Percentiles rank a stretch among this genome's conserved stretches.
Evolutionary conservation across 371 early-diverging fungal species (phyloP).

Genomic region (Apophysomyces ossiformis): DNA sequence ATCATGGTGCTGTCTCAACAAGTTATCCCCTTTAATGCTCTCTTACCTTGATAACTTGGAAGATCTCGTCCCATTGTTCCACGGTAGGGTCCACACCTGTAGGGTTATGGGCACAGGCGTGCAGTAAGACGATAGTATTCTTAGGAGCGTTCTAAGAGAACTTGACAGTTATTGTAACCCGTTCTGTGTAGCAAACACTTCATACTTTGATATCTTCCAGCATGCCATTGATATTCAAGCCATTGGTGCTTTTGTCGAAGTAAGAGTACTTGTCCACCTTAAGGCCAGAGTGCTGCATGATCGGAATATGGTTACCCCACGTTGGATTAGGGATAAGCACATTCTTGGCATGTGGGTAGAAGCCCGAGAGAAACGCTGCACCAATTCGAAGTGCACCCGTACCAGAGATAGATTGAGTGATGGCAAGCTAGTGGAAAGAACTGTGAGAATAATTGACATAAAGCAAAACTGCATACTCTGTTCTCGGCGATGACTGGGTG

Average conservation of each 20-base stretch:
- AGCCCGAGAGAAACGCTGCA: slow-evolving; percentile 84
- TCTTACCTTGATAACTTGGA: slow-evolving; percentile 68
- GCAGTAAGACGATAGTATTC: slow-evolving; percentile 89
- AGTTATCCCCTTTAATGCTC: not conserved
- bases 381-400: slow-evolving; percentile 96
- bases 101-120: slow-evolving; percentile 98
- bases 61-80: slow-evolving; percentile 90
- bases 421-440: slow-evolving; percentile 60
- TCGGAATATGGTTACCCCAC: slow-evolving; percentile 96
- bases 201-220: slow-evolving; percentile 78
- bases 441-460: slow-evolving; percentile 7
- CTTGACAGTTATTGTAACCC: not conserved
- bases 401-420: slow-evolving; percentile 93
- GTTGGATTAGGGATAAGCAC: slow-evolving; percentile 91
- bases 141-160: slow-evolving; percentile 69
- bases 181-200: not conserved
- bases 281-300: slow-evolving; percentile 90
- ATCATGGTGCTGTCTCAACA: not conserved
- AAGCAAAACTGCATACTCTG: slow-evolving; percentile 53
- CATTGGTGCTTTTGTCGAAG: slow-evolving; percentile 90
- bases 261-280: slow-evolving; percentile 87
- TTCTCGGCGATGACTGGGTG: slow-evolving; percentile 69
- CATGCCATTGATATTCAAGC: slow-evolving; percentile 91
- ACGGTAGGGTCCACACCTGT: slow-evolving; percentile 96
- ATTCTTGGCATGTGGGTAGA: slow-evolving; percentile 81